Base-by-base conservation (phyloP, 352 stramenopile genomes). In the Phytophthora macrochlamydospora region DNA sequence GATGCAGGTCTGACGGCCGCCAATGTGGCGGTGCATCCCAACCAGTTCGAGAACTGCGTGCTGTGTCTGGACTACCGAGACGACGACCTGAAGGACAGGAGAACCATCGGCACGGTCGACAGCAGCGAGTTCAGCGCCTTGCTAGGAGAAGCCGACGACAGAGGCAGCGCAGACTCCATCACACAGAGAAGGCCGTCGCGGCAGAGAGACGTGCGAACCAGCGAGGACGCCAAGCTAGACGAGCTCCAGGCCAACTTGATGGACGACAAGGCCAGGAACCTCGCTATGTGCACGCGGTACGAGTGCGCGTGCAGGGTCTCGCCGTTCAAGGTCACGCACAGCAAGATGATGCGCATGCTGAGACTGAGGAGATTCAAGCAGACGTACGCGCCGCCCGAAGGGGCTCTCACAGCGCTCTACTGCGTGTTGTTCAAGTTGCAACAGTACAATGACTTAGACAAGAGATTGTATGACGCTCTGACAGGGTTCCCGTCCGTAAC, bases 231-330 rank as follows among this genome's bases (percentile, higher is more conserved):
- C 3, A 67, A 48, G 43, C 48, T 79, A 31, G 81, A 95, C 55
- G 79, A 86, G 49, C 66, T 95, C 2, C 77, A 91, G 60, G 73
- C 76, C 28, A 90, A 95, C 31, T 40, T 92, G 30, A 63, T 90
- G 48, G 87, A 95, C 58, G 87, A 95, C 59, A 78, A 76, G 46
- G 69, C 71, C 5, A 69, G 87, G 12, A 88, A 92, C 57, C 74
- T 95, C 51, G 64, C 62, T 57, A 85, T 92, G 71, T 95, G 87
- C 69, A 71, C 73, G 44, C 75, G 81, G 56, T 76, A 89, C 65
- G 79, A 83, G 50, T 95, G 87, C 59, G 61, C 78, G n/a, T 95
- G 87, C 62, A 81, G 87, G n/a, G 77, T 84, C 42, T 85, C 76
- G 55, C 79, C 85, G 8, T 81, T 95, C 62, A 67, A 60, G 7